These are phyloP conservation scores for Coemansia sp. DNA, from an alignment of 192 early-diverging fungal species.

Conservation along the genomic window DNA sequence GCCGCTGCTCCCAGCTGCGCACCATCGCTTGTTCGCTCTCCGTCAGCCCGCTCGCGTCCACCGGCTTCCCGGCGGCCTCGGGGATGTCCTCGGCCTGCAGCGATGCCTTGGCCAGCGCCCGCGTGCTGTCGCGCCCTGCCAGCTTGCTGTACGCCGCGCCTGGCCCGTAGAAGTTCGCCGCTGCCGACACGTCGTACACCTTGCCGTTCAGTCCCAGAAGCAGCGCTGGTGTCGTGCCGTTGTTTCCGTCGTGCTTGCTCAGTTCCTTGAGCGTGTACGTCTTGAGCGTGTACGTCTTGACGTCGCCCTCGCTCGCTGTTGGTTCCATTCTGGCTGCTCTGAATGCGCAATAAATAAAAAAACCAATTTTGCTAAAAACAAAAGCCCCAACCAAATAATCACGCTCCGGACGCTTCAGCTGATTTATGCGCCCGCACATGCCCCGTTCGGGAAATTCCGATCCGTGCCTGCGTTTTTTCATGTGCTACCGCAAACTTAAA, in stretches of 20 bases:
- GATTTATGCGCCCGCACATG: no score
- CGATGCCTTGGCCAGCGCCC: conserved; percentile 81
- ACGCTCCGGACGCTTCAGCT: no score
- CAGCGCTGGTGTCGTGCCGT: conserved; percentile 47
- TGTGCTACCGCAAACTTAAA: no score
- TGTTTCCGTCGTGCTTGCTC: conserved; percentile 14
- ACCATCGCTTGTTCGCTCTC: conserved; percentile 65
- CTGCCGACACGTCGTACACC: conserved; percentile 82
- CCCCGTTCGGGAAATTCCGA: no score
- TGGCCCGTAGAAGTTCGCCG: conserved; percentile 83
- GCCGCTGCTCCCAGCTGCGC: conserved; percentile 70
- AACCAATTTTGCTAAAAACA: neutral
- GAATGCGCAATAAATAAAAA: no score
- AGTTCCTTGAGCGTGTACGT: conserved; percentile 26
- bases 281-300: no score
- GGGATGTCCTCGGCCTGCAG: conserved; percentile 71
- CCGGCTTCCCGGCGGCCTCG: conserved; percentile 55
- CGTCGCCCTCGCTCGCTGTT: conserved; percentile 7
- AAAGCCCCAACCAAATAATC: neutral
- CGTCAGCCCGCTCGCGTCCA: conserved; percentile 69
- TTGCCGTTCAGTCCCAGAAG: conserved; percentile 75
- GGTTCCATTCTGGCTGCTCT: no score
- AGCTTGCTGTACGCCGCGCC: conserved; percentile 81
- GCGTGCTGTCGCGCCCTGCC: conserved; percentile 87
- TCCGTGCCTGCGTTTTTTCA: no score